A percentile compares a stretch with the other conserved stretches of the same genome.
These are phyloP conservation scores for Mycogone perniciosa DNA, from an alignment of 2,329 filamentous ascomycete species.

Conservation along the genomic window DNA sequence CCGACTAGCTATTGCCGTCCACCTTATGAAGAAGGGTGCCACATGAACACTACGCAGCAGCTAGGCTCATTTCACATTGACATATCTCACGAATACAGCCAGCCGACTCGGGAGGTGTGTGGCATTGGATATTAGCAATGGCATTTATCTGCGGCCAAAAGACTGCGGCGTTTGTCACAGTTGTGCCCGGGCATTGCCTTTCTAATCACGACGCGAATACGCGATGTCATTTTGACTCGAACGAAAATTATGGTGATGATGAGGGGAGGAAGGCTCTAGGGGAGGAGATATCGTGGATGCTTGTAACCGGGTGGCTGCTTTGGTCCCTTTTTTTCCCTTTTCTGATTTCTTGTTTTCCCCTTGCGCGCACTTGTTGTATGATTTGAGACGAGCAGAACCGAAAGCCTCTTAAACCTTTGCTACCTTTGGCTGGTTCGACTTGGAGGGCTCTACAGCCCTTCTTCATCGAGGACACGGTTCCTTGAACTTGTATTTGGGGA, in stretches of 20 bases:
- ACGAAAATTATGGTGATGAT: neutral
- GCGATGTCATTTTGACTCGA: neutral
- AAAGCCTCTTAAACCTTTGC: neutral
- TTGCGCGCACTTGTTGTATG: conserved; percentile 13
- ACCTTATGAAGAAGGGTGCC: neutral
- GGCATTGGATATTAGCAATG: neutral
- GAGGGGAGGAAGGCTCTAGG: neutral
- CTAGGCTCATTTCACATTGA: too few species aligned
- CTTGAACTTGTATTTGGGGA: neutral
- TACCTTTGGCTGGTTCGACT: conserved; percentile 5
- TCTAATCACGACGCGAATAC: neutral
- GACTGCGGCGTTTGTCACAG: too few species aligned
- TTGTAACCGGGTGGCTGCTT: conserved; percentile 2
- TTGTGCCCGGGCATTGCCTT: too few species aligned
- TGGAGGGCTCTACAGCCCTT: neutral
- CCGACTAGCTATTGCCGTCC: neutral
- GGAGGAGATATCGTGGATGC: conserved; percentile 5
- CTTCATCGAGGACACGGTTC: neutral
- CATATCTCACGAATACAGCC: too few species aligned
- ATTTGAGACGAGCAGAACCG: conserved; percentile 7
- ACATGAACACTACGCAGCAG: neutral
- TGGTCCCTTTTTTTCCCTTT: conserved; percentile 14
- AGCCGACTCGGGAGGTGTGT: too few species aligned
- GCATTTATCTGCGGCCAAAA: neutral
- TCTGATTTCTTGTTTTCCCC: conserved; percentile 14